Evolutionary conservation across 345 rosid genomes (phyloP), one percentile per base, ranked within the genome.

Genomic region (Bruguiera parviflora): DNA sequence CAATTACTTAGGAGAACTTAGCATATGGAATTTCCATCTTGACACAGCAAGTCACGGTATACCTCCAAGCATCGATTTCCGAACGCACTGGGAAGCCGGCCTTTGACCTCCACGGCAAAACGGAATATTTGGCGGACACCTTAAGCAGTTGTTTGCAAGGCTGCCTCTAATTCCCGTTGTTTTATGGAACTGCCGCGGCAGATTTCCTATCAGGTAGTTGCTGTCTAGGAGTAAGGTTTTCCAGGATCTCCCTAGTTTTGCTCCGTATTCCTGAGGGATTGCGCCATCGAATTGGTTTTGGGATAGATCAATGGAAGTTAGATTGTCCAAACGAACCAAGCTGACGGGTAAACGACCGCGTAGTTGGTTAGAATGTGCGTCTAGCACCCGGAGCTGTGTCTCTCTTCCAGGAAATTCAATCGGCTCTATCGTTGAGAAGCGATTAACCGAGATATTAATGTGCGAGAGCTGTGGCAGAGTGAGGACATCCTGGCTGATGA

Each of bases 81-180:
- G 21, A n/a, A 8, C 64, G 61, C 90, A 84, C 31, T 80, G 84
- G 27, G 84, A 65, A 66, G 64, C 66, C 11, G 85, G 76, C 73
- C 80, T 80, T 67, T 86, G 90, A 57, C 72, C 60, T 66, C 85
- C 89, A 43, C 67, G 67, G 75, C 90, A 88, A 60, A 83, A 62
- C n/a, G 65, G 29, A 70, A 78, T 59, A 29, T 64, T 71, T 61
- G 13, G 24, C 0, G 86, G 84, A 58, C 90, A 86, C 37, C 61
- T 76, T 24, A 83, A 75, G 76, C 90, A 84, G 73, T 86, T 88
- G 53, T 71, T 77, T 13, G 85, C 84, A 71, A 88, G 82, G 72
- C 82, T 88, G 53, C 87, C 90, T 80, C 64, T 79, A 47, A 82
- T 75, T 32, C 25, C 13, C 51, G 68, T 22, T 10, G 32, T 47